A percentile compares a stretch with the other conserved stretches of the same genome.
These are phyloP conservation scores for Dictyophora rubrovolvata DNA, from an alignment of 768 basidiomycete genomes.

Conservation along the genomic window DNA sequence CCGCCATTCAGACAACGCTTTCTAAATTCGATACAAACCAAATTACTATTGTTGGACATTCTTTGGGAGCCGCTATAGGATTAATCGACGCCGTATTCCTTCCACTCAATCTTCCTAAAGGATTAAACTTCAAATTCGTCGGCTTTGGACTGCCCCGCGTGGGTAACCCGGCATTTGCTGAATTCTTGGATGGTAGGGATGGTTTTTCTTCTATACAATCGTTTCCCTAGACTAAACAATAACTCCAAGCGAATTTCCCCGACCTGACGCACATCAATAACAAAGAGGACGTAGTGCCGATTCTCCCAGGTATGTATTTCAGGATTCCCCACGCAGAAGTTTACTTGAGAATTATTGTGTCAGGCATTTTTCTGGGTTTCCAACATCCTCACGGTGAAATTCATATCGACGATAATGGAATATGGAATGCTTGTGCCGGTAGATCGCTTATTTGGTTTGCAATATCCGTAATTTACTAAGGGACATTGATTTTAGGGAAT, in stretches of 20 bases:
- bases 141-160: constrained; percentile 43
- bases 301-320: constrained; percentile 14
- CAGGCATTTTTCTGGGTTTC: constrained; percentile 13
- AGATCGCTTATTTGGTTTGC: constrained; percentile 10
- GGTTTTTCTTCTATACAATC: neutral
- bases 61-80: constrained; percentile 44
- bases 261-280: constrained; percentile 49
- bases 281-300: constrained; percentile 15
- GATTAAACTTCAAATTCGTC: constrained; percentile 28
- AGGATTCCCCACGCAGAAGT: no score
- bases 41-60: constrained; percentile 40
- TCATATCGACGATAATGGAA: constrained; percentile 27
- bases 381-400: constrained; percentile 25
- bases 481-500: constrained; percentile 31
- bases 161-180: constrained; percentile 40
- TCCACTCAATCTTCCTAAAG: constrained; percentile 37
- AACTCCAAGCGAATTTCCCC: constrained; percentile 24
- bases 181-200: constrained; percentile 30
- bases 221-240: neutral
- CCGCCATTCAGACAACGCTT: constrained; percentile 30
- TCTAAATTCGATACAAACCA: constrained; percentile 22
- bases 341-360: neutral
- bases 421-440: constrained; percentile 51
- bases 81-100: constrained; percentile 44
- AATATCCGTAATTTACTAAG: constrained; percentile 12